Base-by-base conservation (phyloP, 352 stramenopile species). In the Phytophthora pluvialis region DNA sequence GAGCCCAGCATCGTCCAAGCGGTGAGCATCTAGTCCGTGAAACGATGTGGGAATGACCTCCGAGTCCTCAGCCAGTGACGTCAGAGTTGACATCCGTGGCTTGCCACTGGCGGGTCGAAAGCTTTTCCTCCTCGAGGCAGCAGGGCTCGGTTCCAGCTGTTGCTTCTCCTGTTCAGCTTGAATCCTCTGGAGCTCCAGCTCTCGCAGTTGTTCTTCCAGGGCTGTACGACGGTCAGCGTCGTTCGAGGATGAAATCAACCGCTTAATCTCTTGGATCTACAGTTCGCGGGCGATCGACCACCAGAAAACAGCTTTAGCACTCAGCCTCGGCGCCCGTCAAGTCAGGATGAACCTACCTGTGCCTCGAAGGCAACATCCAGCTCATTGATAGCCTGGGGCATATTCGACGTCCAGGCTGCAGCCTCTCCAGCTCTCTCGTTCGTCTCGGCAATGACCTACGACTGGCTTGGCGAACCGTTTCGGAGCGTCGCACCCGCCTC, bases 221-320 rank as follows among this genome's bases (percentile, higher is more conserved):
- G 72, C 64, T 13, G 69, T 65, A 18, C 79, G 72, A 39, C 83
- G 80, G 10, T 91, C 82, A 3, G 64, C 57, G 55, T 93, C 86
- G 7, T 75, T 88, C 12, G 86, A 87, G 8, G 83, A 80, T 29
- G 83, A 90, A 62, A 94, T 85, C 18, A 94, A 64, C 11, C 83
- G 81, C 49, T 78, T 83, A 47, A 93, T 90, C 79, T 94, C 83
- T 47, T 89, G 72, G 55, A 91, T 90, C 86, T 91, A 49, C 25
- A 53, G 13, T 11, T 43, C 29, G 44, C 5, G 1, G 47, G 21
- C 26, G 21, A 45, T 2, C 31, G n/a, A 44, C 35, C 21, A 21
- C 21, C 21, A 21, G 21, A 21, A 21, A 40, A 36, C 25, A 35
- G 8, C 32, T n/a, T 70, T 45, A 60, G 44, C 35, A 56, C 11